Conservation (phyloP, 139 green algal genomes). For the Picochlorum sp. region DNA sequence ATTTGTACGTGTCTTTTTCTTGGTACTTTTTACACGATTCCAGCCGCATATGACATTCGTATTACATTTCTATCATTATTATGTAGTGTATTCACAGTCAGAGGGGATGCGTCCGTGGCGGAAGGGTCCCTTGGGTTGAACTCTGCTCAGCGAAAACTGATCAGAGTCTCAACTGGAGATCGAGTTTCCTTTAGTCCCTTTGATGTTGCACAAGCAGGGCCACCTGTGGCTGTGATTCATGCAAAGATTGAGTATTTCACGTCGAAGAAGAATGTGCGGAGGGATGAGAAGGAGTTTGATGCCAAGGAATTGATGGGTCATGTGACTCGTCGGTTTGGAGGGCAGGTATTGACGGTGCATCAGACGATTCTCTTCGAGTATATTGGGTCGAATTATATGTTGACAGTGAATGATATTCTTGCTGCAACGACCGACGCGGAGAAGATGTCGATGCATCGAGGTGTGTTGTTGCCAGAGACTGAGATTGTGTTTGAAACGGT, state of each 20-base stretch:
- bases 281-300: slow-evolving; percentile 47
- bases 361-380: slow-evolving; percentile 88
- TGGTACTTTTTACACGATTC: neutral
- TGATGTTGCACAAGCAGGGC: slow-evolving; percentile 22
- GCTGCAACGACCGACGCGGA: slow-evolving; percentile 8
- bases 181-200: slow-evolving; percentile 33
- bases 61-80: neutral
- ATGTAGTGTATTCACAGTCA: slow-evolving; percentile 16
- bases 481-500: slow-evolving; percentile 56
- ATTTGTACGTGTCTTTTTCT: slow-evolving; percentile 6
- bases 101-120: slow-evolving; percentile 37
- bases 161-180: slow-evolving; percentile 57
- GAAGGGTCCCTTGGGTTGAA: slow-evolving; percentile 71
- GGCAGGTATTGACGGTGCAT: slow-evolving; percentile 61
- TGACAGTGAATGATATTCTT: slow-evolving; percentile 49
- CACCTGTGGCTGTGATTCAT: slow-evolving; percentile 54
- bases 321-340: slow-evolving; percentile 46
- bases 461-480: slow-evolving; percentile 43
- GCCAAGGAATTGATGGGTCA: slow-evolving; percentile 50
- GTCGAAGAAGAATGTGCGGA: slow-evolving; percentile 32
- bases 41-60: neutral
- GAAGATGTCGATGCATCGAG: slow-evolving; percentile 27
- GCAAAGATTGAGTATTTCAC: slow-evolving; percentile 53
- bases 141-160: slow-evolving; percentile 65
- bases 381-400: slow-evolving; percentile 68